phyloP scores from a whole-genome alignment of 1,284 basidiomycete genomes.

The Leccinum pachyderme region DNA sequence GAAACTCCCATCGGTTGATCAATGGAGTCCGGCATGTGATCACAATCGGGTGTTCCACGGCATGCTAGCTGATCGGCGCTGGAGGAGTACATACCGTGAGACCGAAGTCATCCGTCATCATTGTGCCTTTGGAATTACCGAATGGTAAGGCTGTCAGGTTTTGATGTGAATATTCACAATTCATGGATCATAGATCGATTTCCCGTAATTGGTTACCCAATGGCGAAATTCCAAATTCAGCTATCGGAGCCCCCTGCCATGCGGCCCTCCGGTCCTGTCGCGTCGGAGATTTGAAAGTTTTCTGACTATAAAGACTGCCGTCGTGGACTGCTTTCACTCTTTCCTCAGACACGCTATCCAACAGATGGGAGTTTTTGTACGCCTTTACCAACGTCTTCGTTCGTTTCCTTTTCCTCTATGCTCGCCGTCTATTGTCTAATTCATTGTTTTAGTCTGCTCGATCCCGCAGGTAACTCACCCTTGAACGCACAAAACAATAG shows the following conservation, averaged over 20 bases:
- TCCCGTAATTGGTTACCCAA: conserved; percentile 16
- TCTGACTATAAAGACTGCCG: conserved; percentile 23
- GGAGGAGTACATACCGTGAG: not conserved
- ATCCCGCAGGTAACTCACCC: conserved; percentile 33
- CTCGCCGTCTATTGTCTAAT: conserved; percentile 7
- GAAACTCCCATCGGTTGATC: conserved; percentile 1
- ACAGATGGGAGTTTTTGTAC: conserved; percentile 36
- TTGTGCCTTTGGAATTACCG: not conserved
- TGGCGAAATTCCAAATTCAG: conserved; percentile 25
- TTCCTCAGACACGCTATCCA: conserved; percentile 28
- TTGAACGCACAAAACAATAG: conserved; percentile 24
- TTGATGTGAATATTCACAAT: not conserved
- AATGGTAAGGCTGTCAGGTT: not conserved
- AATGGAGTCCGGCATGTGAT: not conserved
- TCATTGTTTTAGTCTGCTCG: conserved; percentile 22
- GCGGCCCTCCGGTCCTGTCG: conserved; percentile 20
- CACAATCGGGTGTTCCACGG: not conserved
- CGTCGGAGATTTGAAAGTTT: conserved; percentile 30
- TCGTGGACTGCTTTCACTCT: not conserved
- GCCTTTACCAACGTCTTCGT: conserved; percentile 31
- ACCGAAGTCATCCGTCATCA: not conserved
- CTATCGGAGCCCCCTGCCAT: conserved; percentile 4
- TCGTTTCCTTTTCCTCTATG: conserved; percentile 10
- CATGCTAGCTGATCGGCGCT: not conserved
- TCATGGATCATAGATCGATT: conserved; percentile 10